A percentile compares a stretch with the other conserved stretches of the same genome.
Evolutionary conservation across 306 rosid species (phyloP).

Genomic region (Rosa chinensis): DNA sequence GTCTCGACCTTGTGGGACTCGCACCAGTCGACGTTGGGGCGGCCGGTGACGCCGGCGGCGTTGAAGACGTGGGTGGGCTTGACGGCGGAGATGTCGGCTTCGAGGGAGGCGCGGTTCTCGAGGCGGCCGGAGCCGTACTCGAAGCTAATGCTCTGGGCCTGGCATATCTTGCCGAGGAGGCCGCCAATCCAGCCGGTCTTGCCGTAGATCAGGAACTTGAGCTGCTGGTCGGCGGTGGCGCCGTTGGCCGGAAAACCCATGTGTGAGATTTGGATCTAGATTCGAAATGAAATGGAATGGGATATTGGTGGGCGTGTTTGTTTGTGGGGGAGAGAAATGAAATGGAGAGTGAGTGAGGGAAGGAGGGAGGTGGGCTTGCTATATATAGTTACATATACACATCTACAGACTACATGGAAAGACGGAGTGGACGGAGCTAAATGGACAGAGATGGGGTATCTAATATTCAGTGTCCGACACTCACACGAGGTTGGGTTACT

Average conservation of each 20-base stretch:
- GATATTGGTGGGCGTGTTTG: too few relatives aligned
- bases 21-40: slow-evolving; percentile 97
- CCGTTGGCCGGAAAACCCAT: slow-evolving; percentile 72
- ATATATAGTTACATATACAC: background rate
- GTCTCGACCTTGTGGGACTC: slow-evolving; percentile 91
- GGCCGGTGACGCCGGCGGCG: slow-evolving; percentile 91
- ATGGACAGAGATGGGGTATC: background rate
- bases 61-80: slow-evolving; percentile 83
- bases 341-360: background rate
- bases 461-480: background rate
- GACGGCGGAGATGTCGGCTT: slow-evolving; percentile 54
- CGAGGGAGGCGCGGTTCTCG: slow-evolving; percentile 66
- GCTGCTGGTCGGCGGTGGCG: slow-evolving; percentile 23
- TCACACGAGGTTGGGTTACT: background rate
- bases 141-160: slow-evolving; percentile 47
- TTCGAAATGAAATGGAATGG: too few relatives aligned
- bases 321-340: too few relatives aligned
- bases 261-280: slow-evolving; percentile 20
- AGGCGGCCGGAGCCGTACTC: slow-evolving; percentile 67
- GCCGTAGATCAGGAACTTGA: slow-evolving; percentile 80
- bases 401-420: background rate
- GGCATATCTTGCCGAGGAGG: slow-evolving; percentile 61
- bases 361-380: background rate
- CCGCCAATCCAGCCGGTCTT: slow-evolving; percentile 93
- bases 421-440: background rate